Conservation (phyloP, 129 eudicot species). For the Tagetes erecta region DNA sequence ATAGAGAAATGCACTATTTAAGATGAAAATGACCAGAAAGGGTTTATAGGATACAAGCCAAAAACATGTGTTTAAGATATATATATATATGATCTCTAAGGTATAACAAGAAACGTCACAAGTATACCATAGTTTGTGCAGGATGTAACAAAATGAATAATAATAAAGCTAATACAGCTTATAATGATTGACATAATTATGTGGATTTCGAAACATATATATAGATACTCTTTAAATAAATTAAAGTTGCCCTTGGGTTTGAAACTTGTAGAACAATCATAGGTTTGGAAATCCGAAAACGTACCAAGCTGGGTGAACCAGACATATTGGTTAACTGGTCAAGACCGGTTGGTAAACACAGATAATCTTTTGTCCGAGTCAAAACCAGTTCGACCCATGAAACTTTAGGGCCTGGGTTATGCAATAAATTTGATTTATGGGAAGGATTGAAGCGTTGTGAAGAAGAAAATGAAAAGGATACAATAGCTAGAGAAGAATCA, state of each 20-base stretch:
- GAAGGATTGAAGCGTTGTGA: no score
- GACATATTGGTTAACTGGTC: neutral
- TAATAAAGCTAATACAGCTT: neutral
- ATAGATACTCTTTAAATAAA: neutral
- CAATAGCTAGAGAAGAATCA: no score
- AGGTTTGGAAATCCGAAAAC: neutral
- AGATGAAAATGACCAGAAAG: constrained; percentile 16
- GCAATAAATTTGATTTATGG: no score
- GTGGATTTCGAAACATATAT: neutral
- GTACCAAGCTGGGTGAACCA: neutral
- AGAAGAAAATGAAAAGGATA: no score
- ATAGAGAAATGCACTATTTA: constrained; percentile 5
- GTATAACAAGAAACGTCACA: neutral
- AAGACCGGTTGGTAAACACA: neutral
- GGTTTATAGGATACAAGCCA: neutral
- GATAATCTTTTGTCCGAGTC: neutral
- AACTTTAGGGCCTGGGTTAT: neutral
- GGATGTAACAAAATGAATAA: neutral
- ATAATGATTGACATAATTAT: neutral
- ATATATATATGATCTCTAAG: neutral
- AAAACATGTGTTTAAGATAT: neutral
- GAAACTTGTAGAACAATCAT: neutral
- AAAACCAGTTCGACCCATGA: neutral
- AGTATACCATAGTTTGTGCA: neutral
- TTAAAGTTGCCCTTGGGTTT: no score